These are phyloP conservation scores for Mallotus japonicus DNA, from an alignment of 441 rosid genomes.

Conservation along the genomic window DNA sequence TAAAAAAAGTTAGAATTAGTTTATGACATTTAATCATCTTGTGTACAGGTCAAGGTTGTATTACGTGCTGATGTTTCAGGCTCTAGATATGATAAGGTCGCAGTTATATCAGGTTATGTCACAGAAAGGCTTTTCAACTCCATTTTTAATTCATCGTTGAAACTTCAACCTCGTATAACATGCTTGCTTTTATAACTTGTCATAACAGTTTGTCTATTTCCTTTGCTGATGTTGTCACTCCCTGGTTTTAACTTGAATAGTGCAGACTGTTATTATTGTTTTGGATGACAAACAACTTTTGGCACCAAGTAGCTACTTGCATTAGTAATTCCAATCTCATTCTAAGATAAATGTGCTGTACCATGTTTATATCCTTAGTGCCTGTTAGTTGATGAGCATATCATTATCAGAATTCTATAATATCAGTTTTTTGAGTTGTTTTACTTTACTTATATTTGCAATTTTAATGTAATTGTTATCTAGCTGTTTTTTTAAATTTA, in stretches of 20 bases:
- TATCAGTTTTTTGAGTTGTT: too few species aligned
- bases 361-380: conserved; percentile 4
- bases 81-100: conserved; percentile 69
- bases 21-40: conserved; percentile 8
- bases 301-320: too few species aligned
- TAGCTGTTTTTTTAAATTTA: too few species aligned
- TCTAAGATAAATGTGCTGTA: neutral
- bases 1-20: neutral
- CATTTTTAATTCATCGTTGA: neutral
- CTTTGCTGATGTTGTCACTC: too few species aligned
- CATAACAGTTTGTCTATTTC: too few species aligned
- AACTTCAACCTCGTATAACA: conserved; percentile 6
- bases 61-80: conserved; percentile 82
- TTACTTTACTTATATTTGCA: too few species aligned
- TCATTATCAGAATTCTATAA: too few species aligned
- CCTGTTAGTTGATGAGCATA: neutral
- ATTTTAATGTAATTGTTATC: too few species aligned
- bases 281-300: neutral
- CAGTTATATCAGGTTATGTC: conserved; percentile 78
- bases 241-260: neutral
- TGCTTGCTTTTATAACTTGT: neutral
- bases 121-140: conserved; percentile 13
- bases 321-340: neutral
- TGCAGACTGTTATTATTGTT: neutral
- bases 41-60: conserved; percentile 79